Evolutionary conservation across 2,329 filamentous ascomycete genomes (phyloP).

Genomic region (Teratosphaeriaceae sp.): DNA sequence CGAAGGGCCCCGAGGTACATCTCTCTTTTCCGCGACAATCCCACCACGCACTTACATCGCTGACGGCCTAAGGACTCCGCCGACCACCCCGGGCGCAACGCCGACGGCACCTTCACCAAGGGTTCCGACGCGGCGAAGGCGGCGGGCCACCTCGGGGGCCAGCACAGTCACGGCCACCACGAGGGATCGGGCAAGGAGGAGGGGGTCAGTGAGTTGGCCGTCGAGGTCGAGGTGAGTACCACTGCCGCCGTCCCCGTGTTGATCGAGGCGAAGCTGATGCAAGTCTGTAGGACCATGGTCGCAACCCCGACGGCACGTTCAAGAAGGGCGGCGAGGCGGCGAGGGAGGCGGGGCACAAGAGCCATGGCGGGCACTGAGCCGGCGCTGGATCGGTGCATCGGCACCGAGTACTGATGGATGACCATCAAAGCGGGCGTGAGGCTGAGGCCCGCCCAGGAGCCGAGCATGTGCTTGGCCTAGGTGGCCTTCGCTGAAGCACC

Average conservation of each 20-base stretch:
- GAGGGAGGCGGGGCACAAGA: slow-evolving; percentile 5
- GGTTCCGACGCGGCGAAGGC: slow-evolving; percentile 23
- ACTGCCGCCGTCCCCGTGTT: not conserved
- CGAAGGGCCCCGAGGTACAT: slow-evolving; percentile 5
- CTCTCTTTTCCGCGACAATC: too few species aligned
- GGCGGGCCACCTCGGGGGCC: slow-evolving; percentile 22
- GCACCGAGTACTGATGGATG: too few species aligned
- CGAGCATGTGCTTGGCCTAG: too few species aligned
- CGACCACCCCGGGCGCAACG: slow-evolving; percentile 26
- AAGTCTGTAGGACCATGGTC: not conserved
- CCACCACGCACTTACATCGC: too few species aligned
- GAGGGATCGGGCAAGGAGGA: slow-evolving; percentile 9
- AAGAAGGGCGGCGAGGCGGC: slow-evolving; percentile 3
- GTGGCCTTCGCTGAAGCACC: too few species aligned
- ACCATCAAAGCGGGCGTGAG: too few species aligned
- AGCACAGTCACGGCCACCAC: slow-evolving; percentile 11
- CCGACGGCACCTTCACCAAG: slow-evolving; percentile 23
- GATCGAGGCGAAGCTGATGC: too few species aligned
- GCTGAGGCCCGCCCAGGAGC: too few species aligned
- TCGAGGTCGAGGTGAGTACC: not conserved
- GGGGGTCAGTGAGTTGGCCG: slow-evolving; percentile 3
- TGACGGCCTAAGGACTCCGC: slow-evolving; percentile 2
- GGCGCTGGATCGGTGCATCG: too few species aligned
- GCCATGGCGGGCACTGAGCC: not conserved
- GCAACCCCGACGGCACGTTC: slow-evolving; percentile 6